Conservation (phyloP, 2,329 filamentous ascomycete genomes). For the Fragosphaeria purpurea region DNA sequence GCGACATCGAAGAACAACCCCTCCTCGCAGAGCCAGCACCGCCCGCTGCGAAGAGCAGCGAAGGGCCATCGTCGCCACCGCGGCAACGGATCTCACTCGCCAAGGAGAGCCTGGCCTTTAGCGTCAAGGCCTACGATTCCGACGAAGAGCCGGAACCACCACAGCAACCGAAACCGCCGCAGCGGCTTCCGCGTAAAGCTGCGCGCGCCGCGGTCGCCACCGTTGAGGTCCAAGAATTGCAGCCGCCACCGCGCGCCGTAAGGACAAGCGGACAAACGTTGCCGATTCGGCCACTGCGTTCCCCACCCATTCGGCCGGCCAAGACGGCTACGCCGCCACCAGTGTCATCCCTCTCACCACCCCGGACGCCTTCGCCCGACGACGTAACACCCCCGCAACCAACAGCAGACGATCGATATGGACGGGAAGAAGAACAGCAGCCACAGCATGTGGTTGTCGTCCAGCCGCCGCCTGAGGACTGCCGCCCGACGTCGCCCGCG, state of each 20-base stretch:
- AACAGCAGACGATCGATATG: not conserved
- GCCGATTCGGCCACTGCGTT: slow-evolving; percentile 1
- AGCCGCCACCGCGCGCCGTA: not conserved
- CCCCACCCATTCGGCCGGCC: not conserved
- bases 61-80: slow-evolving; percentile 6
- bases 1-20: slow-evolving; percentile 41
- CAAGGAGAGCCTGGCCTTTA: slow-evolving; percentile 12
- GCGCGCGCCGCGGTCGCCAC: not conserved
- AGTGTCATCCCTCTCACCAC: not conserved
- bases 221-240: not conserved
- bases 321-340: not conserved
- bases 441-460: slow-evolving; percentile 5
- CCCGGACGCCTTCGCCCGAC: slow-evolving; percentile 7
- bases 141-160: slow-evolving; percentile 8
- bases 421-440: no score
- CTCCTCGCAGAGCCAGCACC: slow-evolving; percentile 2
- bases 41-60: slow-evolving; percentile 1
- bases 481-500: slow-evolving; percentile 27
- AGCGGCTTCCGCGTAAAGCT: not conserved
- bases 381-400: slow-evolving; percentile 1
- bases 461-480: not conserved
- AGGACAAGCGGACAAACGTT: slow-evolving; percentile 6
- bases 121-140: slow-evolving; percentile 8
- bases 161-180: not conserved
- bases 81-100: slow-evolving; percentile 8